Conservation (phyloP, 2,329 filamentous ascomycete species). For the Colletotrichum theobromicola region DNA sequence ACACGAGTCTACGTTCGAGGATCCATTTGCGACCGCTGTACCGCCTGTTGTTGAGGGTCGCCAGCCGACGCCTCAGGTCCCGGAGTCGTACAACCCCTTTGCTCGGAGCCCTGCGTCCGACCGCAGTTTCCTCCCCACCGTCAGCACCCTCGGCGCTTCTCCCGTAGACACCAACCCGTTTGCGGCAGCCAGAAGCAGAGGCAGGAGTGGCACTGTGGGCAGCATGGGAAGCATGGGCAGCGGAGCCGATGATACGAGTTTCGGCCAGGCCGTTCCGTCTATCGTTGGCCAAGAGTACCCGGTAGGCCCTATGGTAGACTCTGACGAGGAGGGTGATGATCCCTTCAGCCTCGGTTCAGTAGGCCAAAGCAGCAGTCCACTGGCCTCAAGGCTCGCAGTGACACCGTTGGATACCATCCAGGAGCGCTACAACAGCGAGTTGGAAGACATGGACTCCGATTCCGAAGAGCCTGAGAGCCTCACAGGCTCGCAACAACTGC, state of each 20-base stretch:
- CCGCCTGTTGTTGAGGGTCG: background rate
- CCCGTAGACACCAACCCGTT: slow-evolving; percentile 1
- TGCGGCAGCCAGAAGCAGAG: background rate
- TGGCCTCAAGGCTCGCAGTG: background rate
- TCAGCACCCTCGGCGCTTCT: background rate
- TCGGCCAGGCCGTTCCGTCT: background rate
- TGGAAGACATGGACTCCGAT: slow-evolving; percentile 18
- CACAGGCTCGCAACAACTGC: slow-evolving; percentile 2
- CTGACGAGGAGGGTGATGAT: background rate
- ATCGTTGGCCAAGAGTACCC: background rate
- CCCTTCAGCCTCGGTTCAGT: background rate
- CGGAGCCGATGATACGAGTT: background rate
- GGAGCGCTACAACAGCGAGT: slow-evolving; percentile 19
- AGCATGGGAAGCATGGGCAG: background rate
- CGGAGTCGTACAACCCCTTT: slow-evolving; percentile 9
- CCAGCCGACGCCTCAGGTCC: slow-evolving; percentile 4
- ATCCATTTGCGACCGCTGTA: background rate
- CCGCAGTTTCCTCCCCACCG: background rate
- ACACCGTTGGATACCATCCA: slow-evolving; percentile 4
- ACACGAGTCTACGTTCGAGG: background rate
- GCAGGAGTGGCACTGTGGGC: background rate
- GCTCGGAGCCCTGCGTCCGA: background rate
- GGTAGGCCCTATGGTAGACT: background rate
- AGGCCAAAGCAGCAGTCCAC: background rate
- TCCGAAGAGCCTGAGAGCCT: slow-evolving; percentile 13